A percentile compares a stretch with the other conserved stretches of the same genome.
Conservation (phyloP, 2,329 filamentous ascomycete species). For the Hymenoscyphus infarciens region DNA sequence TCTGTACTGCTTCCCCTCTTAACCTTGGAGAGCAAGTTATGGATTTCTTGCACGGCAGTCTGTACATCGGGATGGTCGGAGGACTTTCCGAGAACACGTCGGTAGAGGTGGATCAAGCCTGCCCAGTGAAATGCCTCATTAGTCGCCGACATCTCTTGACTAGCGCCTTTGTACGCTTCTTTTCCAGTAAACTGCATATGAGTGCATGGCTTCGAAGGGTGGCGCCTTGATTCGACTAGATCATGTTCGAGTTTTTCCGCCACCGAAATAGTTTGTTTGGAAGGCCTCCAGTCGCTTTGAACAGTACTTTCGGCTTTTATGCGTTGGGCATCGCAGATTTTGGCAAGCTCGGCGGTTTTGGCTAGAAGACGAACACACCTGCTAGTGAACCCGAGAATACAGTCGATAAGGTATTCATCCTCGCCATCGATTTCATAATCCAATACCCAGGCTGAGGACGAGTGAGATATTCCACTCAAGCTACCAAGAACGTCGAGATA, state of each 20-base stretch:
- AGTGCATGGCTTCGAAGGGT: slow-evolving; percentile 38
- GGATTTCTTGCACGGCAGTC: slow-evolving; percentile 58
- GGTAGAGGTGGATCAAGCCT: slow-evolving; percentile 70
- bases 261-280: slow-evolving; percentile 47
- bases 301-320: slow-evolving; percentile 52
- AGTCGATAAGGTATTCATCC: slow-evolving; percentile 63
- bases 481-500: slow-evolving; percentile 79
- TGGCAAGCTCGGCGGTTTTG: slow-evolving; percentile 67
- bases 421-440: slow-evolving; percentile 52
- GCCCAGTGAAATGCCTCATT: slow-evolving; percentile 80
- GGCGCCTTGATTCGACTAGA: slow-evolving; percentile 52
- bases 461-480: slow-evolving; percentile 53
- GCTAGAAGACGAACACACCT: slow-evolving; percentile 68
- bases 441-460: slow-evolving; percentile 28
- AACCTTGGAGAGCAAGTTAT: slow-evolving; percentile 59
- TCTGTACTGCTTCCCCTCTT: slow-evolving; percentile 66
- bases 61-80: slow-evolving; percentile 58
- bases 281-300: slow-evolving; percentile 55
- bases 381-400: slow-evolving; percentile 74
- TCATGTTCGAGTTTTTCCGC: slow-evolving; percentile 59
- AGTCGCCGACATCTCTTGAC: slow-evolving; percentile 63
- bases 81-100: slow-evolving; percentile 64
- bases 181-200: slow-evolving; percentile 48
- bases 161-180: slow-evolving; percentile 52
- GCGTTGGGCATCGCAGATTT: slow-evolving; percentile 63